Evolutionary conservation across 805 yeast species (phyloP), one percentile per base, ranked within the genome.

Genomic region (Myxozyma lipomycoides): DNA sequence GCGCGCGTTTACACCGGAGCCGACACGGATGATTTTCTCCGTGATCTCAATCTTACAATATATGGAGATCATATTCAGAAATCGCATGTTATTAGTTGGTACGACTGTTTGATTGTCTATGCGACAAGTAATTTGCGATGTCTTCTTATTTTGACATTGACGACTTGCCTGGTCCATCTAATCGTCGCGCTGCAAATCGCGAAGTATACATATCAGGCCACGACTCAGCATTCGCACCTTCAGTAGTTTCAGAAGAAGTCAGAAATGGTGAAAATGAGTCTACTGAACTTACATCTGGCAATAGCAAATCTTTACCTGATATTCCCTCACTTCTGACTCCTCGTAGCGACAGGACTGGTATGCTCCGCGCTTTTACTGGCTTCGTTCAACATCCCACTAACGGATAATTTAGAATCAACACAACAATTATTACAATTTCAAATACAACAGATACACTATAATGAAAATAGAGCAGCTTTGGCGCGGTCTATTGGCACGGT

Each of bases 401-500:
- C 10, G 30, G 25, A 19, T n/a, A 28, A 19, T 22, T 25, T 40
- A 36, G 61, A 52, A 45, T 63, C 38, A 25, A 42, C 52, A 49
- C 61, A 23, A 48, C 51, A 28, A 19, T 43, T 37, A 18, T 32
- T 25, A 15, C 71, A 74, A 41, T 72, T 83, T 1, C 83, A 88
- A 46, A 65, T 84, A 28, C 79, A 82, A 51, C 96, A 90, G 63
- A 69, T 84, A 49, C 84, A 79, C 54, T 91, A 85, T 65, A 87
- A 87, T 63, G 82, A 83, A 60, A 82, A 83, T 69, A 77, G 84
- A 48, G 70, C 79, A 0, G 75, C 83, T 0, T 70, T 90, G 48
- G 83, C 80, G 51, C 71, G 85, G 45, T 51, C 64, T 30, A 67
- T 68, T 15, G 44, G 62, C 4, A 58, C 64, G n/a, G 65, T 60